Base-by-base conservation (phyloP, 2,329 filamentous ascomycete species). In the Knufia fluminis region DNA sequence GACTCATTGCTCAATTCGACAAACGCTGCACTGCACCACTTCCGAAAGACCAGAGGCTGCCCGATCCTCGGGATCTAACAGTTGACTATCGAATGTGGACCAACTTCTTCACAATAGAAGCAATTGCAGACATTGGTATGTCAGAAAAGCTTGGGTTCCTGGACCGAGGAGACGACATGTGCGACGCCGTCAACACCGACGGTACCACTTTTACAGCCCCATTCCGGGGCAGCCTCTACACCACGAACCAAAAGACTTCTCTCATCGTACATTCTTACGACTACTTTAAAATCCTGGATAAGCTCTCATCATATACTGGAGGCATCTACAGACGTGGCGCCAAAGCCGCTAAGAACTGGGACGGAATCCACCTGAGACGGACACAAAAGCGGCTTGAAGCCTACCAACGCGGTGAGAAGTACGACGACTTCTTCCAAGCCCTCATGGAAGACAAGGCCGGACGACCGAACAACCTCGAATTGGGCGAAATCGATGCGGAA, bases 41-140 rank as follows among this genome's bases (percentile, higher is more conserved):
- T 8, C 33, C 40, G 2, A 24, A 23, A n/a, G 44, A 26, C 14
- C 23, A 46, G 17, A 48, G 23, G 12, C 36, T 52, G 2, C 52
- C 52, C 1, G 46, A 39, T 24, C 24, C 36, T 4, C 26, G 26
- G n/a, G 72, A 76, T 42, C 48, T 75, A 16, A 73, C 64, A 0
- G 64, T 79, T 16, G 72, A 79, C 55, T 74, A 72, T 48, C 70
- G 74, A 3, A 63, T 65, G 4, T 79, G 70, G 70, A 67, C 69
- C 20, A 79, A 77, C 60, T 76, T 75, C 63, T 78, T 79, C 59
- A 75, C 73, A 0, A 64, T 78, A 12, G 76, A 79, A 50, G 75
- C 74, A 2, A 78, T 79, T 45, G 74, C 72, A 14, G 73, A 78
- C 47, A 79, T 79, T 58, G 76, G 74, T 1, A 64, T 78, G 0